Evolutionary conservation across 192 early-diverging fungal species (phyloP).

Genomic region (Entomortierella beljakovae): DNA sequence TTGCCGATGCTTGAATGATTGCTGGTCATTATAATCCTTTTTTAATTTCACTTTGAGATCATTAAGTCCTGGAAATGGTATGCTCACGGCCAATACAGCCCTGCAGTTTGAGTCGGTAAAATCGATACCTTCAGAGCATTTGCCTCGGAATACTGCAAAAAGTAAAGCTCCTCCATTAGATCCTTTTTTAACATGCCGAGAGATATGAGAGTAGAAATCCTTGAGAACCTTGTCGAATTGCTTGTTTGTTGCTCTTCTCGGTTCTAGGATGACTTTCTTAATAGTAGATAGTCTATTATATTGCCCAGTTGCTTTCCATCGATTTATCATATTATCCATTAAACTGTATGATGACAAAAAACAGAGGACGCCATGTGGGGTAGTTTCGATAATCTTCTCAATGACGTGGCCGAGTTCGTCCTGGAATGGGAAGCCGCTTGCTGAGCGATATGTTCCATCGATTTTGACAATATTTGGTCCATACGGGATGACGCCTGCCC

Average conservation of each 20-base stretch:
- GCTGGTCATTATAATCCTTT: slow-evolving; percentile 50
- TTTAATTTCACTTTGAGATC: slow-evolving; percentile 69
- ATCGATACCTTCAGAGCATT: slow-evolving; percentile 80
- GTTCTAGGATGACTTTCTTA: slow-evolving; percentile 29
- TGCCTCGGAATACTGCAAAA: slow-evolving; percentile 81
- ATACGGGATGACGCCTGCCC: slow-evolving; percentile 22
- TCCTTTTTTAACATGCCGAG: slow-evolving; percentile 24
- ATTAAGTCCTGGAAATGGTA: slow-evolving; percentile 66
- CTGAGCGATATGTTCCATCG: slow-evolving; percentile 26
- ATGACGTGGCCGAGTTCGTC: slow-evolving; percentile 31
- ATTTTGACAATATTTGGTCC: slow-evolving; percentile 27
- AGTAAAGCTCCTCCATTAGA: slow-evolving; percentile 62
- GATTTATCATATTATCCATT: slow-evolving; percentile 18
- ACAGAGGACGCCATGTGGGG: slow-evolving; percentile 59
- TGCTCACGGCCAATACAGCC: slow-evolving; percentile 73
- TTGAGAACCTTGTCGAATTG: slow-evolving; percentile 55
- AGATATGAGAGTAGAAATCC: slow-evolving; percentile 57
- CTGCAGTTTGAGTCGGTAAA: slow-evolving; percentile 74
- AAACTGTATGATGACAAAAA: slow-evolving; percentile 39
- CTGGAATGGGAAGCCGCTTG: slow-evolving; percentile 15
- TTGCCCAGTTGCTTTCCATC: slow-evolving; percentile 20
- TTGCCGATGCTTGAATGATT: neutral
- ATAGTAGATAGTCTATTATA: slow-evolving; percentile 9
- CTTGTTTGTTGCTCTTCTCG: slow-evolving; percentile 17
- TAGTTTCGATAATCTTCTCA: slow-evolving; percentile 37